These are phyloP conservation scores for Trichoderma citrinoviride DNA, from an alignment of 2,329 filamentous ascomycete genomes.

Conservation along the genomic window DNA sequence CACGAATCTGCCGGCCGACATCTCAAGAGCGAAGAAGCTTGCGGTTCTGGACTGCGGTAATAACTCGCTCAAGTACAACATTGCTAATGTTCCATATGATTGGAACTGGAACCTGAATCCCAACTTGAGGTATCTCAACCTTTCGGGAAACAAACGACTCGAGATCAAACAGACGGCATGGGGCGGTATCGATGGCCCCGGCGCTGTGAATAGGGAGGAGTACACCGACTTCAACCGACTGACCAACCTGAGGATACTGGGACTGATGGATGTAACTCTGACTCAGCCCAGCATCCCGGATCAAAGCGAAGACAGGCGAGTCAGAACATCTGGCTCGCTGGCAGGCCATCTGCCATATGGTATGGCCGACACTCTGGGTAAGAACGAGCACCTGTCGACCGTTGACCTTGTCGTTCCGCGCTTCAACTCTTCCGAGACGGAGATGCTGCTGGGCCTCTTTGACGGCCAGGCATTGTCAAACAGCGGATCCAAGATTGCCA, in stretches of 20 bases:
- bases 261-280: slow-evolving; percentile 96
- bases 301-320: slow-evolving; percentile 89
- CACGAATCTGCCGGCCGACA: slow-evolving; percentile 90
- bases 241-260: slow-evolving; percentile 78
- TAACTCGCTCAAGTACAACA: slow-evolving; percentile 96
- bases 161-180: slow-evolving; percentile 71
- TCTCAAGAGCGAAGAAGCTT: slow-evolving; percentile 89
- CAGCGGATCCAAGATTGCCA: slow-evolving; percentile 92
- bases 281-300: slow-evolving; percentile 92
- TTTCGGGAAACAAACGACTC: slow-evolving; percentile 93
- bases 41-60: slow-evolving; percentile 91
- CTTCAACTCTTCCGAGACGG: slow-evolving; percentile 84
- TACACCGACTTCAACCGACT: slow-evolving; percentile 89
- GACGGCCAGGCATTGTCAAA: slow-evolving; percentile 88
- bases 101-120: slow-evolving; percentile 99
- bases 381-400: slow-evolving; percentile 90
- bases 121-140: slow-evolving; percentile 88
- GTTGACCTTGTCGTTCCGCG: slow-evolving; percentile 93
- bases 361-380: slow-evolving; percentile 93
- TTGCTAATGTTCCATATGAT: slow-evolving; percentile 97
- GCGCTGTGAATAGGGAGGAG: slow-evolving; percentile 56
- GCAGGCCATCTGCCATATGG: slow-evolving; percentile 91
- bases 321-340: slow-evolving; percentile 92
- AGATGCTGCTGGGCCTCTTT: slow-evolving; percentile 91
- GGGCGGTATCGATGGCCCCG: slow-evolving; percentile 47